Conservation (phyloP, 2,329 filamentous ascomycete genomes). For the Tolypocladium album region DNA sequence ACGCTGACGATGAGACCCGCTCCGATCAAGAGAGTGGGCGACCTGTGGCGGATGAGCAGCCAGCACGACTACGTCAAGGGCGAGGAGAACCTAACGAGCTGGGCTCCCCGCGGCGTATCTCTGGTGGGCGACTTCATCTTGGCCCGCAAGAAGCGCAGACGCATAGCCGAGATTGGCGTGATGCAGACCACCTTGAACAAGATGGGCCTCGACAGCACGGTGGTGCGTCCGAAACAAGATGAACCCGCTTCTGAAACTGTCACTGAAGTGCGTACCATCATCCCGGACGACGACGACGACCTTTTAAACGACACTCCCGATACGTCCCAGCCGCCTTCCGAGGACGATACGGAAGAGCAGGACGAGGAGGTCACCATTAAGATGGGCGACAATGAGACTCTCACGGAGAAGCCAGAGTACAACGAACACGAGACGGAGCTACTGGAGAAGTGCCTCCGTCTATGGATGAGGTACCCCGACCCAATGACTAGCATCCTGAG, state of each 20-base stretch:
- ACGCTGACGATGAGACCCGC: constrained; percentile 77
- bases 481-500: constrained; percentile 45
- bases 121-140: constrained; percentile 80
- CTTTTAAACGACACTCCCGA: constrained; percentile 48
- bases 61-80: constrained; percentile 93
- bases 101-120: constrained; percentile 83
- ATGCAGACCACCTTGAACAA: constrained; percentile 56
- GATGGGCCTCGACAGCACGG: constrained; percentile 37
- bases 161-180: constrained; percentile 71
- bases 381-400: constrained; percentile 6
- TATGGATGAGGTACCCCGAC: constrained; percentile 55
- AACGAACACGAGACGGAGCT: constrained; percentile 34
- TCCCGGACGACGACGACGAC: constrained; percentile 46
- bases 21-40: constrained; percentile 81
- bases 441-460: constrained; percentile 45
- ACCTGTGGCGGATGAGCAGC: constrained; percentile 94
- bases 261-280: constrained; percentile 26
- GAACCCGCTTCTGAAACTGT: constrained; percentile 24
- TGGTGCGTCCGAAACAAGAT: constrained; percentile 17
- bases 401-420: constrained; percentile 26
- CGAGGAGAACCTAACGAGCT: constrained; percentile 74
- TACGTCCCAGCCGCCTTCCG: constrained; percentile 31
- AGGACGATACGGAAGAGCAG: constrained; percentile 10
- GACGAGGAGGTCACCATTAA: constrained; percentile 12
- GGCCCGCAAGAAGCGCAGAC: constrained; percentile 60